Evolutionary conservation across 495 filamentous ascomycete genomes (phyloP), one percentile per base, ranked within the genome.

Genomic region (Penicillium diatomitis): DNA sequence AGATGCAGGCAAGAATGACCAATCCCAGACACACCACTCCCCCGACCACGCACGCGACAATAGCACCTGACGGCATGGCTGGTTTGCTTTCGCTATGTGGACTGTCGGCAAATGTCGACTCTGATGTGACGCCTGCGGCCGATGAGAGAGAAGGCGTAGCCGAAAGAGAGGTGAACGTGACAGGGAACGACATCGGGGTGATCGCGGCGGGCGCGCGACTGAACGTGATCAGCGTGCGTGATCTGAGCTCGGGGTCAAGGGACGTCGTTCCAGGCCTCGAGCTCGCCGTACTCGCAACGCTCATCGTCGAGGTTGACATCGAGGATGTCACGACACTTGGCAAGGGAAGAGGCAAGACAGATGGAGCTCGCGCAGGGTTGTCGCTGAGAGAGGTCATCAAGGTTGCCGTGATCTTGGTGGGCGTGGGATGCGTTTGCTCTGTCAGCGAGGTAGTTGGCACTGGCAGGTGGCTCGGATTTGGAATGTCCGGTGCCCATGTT

Each of bases 41-140:
- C 10, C 68, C 68, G 2, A 71, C 12, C 1, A 59, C 36, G 31
- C 57, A 55, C 4, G 64, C 68, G 8, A 66, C 54, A 11, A 71
- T 55, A 2, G 49, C 47, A 11, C 55, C 55, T 28, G 56, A 33
- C 7, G 29, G 51, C 8, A 44, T 20, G 12, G 11, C 30, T 9
- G 41, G 33, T 28, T 20, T 34, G 28, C 20, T 32, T 1, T 50
- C 4, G 3, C 2, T 35, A 6, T 41, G 12, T 8, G 38, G 41
- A 2, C 27, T 29, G 0, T 47, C 20, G 6, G 44, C 32, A 8
- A 41, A 41, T 2, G 4, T 12, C 29, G 54, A 47, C 5, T 43
- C 49, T 20, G 49, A 47, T n/a, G 44, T 37, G 7, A 41, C 12
- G 8, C 20, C 41, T 30, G 30, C 28, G 20, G 7, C 7, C 6